Percentiles rank a stretch among this genome's conserved stretches.
Evolutionary conservation across 2,329 filamentous ascomycete genomes (phyloP).

Genomic region (Aureobasidium zeae): DNA sequence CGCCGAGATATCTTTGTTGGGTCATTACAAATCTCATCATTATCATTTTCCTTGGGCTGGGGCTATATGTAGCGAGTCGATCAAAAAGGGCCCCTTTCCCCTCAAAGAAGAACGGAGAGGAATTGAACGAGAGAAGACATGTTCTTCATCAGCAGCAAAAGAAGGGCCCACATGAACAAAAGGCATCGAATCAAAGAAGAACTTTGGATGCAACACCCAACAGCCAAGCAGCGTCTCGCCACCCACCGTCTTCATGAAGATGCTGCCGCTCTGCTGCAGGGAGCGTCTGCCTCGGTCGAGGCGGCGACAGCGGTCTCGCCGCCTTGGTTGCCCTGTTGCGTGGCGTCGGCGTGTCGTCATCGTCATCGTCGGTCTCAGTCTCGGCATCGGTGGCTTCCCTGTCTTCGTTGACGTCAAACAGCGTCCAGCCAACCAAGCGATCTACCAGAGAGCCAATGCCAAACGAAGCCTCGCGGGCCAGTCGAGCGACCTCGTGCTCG

Average conservation of each 20-base stretch:
- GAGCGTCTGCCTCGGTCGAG: not conserved
- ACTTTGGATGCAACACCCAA: conserved; percentile 45
- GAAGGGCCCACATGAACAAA: too few relatives aligned
- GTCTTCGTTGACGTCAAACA: conserved; percentile 47
- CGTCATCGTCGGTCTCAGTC: conserved; percentile 23
- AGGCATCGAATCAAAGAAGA: conserved; percentile 23
- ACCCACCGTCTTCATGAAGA: conserved; percentile 38
- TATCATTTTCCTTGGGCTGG: too few relatives aligned
- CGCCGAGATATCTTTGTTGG: too few relatives aligned
- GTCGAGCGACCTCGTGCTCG: conserved; percentile 23
- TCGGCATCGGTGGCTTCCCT: conserved; percentile 31
- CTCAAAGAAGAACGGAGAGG: too few relatives aligned
- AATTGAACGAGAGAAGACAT: too few relatives aligned
- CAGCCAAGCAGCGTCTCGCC: conserved; percentile 51
- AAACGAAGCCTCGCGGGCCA: conserved; percentile 21
- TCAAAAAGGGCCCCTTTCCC: too few relatives aligned
- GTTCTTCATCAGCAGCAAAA: too few relatives aligned
- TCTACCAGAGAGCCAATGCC: conserved; percentile 47
- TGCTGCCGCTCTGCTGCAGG: conserved; percentile 17
- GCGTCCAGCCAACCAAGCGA: conserved; percentile 47
- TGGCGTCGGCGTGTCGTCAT: conserved; percentile 20
- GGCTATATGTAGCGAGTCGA: too few relatives aligned
- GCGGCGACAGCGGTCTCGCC: conserved; percentile 21
- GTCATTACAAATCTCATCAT: too few relatives aligned
- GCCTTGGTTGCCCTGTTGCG: not conserved